Base-by-base conservation (phyloP, 2,329 filamentous ascomycete genomes). In the Trichophyton verrucosum region DNA sequence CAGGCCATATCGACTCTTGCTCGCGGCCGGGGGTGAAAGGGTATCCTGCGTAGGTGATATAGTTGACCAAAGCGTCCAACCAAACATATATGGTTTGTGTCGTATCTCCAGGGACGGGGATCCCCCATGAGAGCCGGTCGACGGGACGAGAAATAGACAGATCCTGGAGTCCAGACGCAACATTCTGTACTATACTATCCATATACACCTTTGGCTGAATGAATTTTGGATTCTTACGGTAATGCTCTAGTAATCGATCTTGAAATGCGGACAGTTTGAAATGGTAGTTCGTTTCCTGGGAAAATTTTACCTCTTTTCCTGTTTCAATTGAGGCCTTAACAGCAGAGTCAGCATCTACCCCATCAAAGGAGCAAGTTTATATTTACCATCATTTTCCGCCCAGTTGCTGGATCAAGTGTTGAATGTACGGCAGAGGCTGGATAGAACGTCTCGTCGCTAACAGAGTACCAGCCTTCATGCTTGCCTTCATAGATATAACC, bases 371-470 rank as follows among this genome's bases (percentile, higher is more conserved):
- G 33, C 8, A 47, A 24, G n/a, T 2, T n/a, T 20, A 42, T 42
- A n/a, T 60, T 33, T 72, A 82, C 87, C 84, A 90, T 89, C 64
- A 88, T 85, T 68, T 89, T 91, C 66, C 85, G 82, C 2, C 94
- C 94, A 0, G 91, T 96, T 53, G 85, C 80, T 3, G 90, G 88
- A 65, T 91, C 87, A 42, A 94, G 76, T 58, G 85, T 82, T 49
- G 86, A 81, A 68, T 90, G 84, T 27, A 97, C 84, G 68, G 85
- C 78, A 5, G 84, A 83, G 59, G 86, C 82, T 0, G 92, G 90
- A 71, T 96, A 97, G 74, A 95, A 99, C 44, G 92, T 92, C 79
- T 99, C 94, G 72, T 99, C 94, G 72, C 89, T 91, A 60, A 99
- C 87, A 61, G 88, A 94, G 73, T 99, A 99, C 94, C 94, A 99